Evolutionary conservation across 805 yeast species (phyloP).

Genomic region (Candida loeiensis): DNA sequence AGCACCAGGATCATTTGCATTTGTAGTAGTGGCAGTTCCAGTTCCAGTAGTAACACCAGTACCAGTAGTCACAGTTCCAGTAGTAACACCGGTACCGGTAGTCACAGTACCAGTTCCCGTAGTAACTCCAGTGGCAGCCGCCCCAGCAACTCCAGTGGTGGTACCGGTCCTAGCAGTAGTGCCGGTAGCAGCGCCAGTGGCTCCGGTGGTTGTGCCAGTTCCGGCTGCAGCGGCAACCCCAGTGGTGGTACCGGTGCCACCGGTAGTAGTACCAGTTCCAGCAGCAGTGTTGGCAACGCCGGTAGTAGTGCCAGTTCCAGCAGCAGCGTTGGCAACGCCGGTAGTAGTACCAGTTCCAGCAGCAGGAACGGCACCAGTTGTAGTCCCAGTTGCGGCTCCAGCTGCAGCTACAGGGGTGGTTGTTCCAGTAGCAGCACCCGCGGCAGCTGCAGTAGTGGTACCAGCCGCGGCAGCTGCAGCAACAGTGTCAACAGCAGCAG

Average conservation of each 20-base stretch:
- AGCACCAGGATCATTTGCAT: slow-evolving; percentile 11
- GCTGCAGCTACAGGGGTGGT: slow-evolving; percentile 18
- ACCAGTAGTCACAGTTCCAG: slow-evolving; percentile 9
- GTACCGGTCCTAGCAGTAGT: slow-evolving; percentile 2
- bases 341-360: slow-evolving; percentile 18
- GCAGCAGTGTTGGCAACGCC: slow-evolving; percentile 17
- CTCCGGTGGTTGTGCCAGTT: slow-evolving; percentile 10
- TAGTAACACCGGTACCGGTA: slow-evolving; percentile 12
- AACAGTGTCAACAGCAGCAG: slow-evolving; percentile 9
- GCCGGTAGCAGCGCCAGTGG: slow-evolving; percentile 7
- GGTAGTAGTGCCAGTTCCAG: slow-evolving; percentile 18
- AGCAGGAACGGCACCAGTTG: slow-evolving; percentile 13
- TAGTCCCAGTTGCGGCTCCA: slow-evolving; percentile 15
- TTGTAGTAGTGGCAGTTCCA: slow-evolving; percentile 13
- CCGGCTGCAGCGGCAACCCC: slow-evolving; percentile 16
- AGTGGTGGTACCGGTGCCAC: slow-evolving; percentile 13
- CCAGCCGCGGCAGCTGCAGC: slow-evolving; percentile 9
- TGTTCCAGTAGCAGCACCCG: slow-evolving; percentile 18
- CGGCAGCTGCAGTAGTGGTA: slow-evolving; percentile 15
- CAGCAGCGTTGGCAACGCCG: slow-evolving; percentile 15
- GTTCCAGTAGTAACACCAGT: slow-evolving; percentile 14
- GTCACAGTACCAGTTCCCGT: slow-evolving; percentile 14
- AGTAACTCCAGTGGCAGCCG: slow-evolving; percentile 10
- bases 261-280: slow-evolving; percentile 14
- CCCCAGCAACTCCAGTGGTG: slow-evolving; percentile 3